phyloP scores from a whole-genome alignment of 2,329 filamentous ascomycete species.

The Plenodomus biglobosus region DNA sequence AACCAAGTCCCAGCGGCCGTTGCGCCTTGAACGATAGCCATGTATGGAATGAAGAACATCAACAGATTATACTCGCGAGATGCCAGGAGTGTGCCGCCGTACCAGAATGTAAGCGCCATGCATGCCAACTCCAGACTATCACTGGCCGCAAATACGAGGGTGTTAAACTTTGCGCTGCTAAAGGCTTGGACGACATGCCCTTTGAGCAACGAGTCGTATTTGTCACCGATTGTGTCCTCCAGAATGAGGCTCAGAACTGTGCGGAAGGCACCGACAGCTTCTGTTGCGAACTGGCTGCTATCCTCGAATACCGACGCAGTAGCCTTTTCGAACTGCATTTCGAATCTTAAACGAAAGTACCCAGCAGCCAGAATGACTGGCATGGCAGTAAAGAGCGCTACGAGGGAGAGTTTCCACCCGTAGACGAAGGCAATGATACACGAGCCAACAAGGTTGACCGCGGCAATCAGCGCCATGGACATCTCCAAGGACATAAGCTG shows the following conservation, averaged over 20 bases:
- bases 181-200: slow-evolving; percentile 63
- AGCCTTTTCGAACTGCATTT: slow-evolving; percentile 69
- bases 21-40: slow-evolving; percentile 52
- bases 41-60: slow-evolving; percentile 57
- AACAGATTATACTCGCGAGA: slow-evolving; percentile 51
- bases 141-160: slow-evolving; percentile 67
- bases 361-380: slow-evolving; percentile 55
- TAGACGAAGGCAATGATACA: slow-evolving; percentile 69
- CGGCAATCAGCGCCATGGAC: slow-evolving; percentile 60
- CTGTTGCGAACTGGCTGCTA: slow-evolving; percentile 73
- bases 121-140: slow-evolving; percentile 66
- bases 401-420: slow-evolving; percentile 75
- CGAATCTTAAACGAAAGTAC: slow-evolving; percentile 57
- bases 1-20: slow-evolving; percentile 45
- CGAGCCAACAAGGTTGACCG: slow-evolving; percentile 67
- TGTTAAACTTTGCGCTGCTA: slow-evolving; percentile 62
- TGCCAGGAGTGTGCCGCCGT: slow-evolving; percentile 45
- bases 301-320: slow-evolving; percentile 68
- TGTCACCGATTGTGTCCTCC: slow-evolving; percentile 63
- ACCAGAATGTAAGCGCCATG: slow-evolving; percentile 64
- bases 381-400: slow-evolving; percentile 62
- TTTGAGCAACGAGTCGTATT: slow-evolving; percentile 62
- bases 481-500: slow-evolving; percentile 66
- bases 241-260: slow-evolving; percentile 72
- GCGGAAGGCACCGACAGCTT: slow-evolving; percentile 72